Percentiles rank a stretch among this genome's conserved stretches.
phyloP scores from a whole-genome alignment of 2,329 filamentous ascomycete genomes.

The Xylaria sp. region DNA sequence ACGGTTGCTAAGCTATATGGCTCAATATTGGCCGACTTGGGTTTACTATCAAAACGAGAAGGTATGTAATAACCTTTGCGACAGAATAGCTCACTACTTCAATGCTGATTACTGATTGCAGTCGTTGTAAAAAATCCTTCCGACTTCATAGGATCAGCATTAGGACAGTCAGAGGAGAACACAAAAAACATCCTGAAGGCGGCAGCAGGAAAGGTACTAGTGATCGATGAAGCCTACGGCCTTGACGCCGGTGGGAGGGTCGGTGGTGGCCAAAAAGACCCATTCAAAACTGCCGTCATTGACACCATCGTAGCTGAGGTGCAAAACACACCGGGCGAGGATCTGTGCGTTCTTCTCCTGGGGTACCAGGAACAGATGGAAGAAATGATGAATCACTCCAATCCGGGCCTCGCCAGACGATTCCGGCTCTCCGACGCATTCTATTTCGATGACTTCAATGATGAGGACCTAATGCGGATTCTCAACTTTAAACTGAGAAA shows the following conservation, averaged over 20 bases:
- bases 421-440: conserved; percentile 69
- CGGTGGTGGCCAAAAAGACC: neutral
- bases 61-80: conserved; percentile 1
- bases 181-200: conserved; percentile 17
- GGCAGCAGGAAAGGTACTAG: conserved; percentile 16
- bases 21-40: conserved; percentile 45
- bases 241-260: conserved; percentile 9
- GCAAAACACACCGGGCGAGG: conserved; percentile 68
- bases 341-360: conserved; percentile 70
- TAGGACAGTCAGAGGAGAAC: conserved; percentile 22
- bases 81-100: neutral
- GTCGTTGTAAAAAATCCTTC: conserved; percentile 71
- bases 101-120: conserved; percentile 29
- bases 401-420: conserved; percentile 68
- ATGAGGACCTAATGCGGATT: conserved; percentile 63
- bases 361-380: conserved; percentile 71
- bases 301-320: conserved; percentile 72
- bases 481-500: conserved; percentile 65
- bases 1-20: conserved; percentile 50
- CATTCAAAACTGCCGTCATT: conserved; percentile 65
- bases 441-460: conserved; percentile 68
- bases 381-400: conserved; percentile 69
- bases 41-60: conserved; percentile 52
- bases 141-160: conserved; percentile 6
- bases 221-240: conserved; percentile 26